These are phyloP conservation scores for Fusarium udum DNA, from an alignment of 2,329 filamentous ascomycete species.

Conservation along the genomic window DNA sequence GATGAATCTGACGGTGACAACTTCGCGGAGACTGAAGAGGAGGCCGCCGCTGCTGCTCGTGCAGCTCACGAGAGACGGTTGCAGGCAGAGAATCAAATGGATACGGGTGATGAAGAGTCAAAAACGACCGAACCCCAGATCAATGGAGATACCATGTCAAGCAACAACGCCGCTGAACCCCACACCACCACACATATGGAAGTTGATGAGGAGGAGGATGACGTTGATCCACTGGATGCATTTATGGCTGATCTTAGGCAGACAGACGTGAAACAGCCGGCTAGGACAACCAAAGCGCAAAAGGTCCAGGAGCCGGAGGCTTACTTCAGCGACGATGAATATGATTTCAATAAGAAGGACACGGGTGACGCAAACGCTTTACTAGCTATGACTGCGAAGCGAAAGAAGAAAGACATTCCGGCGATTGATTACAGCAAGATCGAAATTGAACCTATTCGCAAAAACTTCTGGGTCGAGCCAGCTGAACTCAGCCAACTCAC, in stretches of 20 bases:
- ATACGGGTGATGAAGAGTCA: constrained; percentile 51
- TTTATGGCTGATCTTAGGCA: constrained; percentile 83
- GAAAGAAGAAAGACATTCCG: constrained; percentile 96
- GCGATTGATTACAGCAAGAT: constrained; percentile 86
- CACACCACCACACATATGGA: constrained; percentile 61
- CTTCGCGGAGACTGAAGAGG: constrained; percentile 86
- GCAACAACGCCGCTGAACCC: constrained; percentile 36
- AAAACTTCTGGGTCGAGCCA: constrained; percentile 95
- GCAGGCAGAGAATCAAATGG: constrained; percentile 59
- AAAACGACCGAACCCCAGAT: constrained; percentile 43
- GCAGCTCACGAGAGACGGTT: constrained; percentile 84
- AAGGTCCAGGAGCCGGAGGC: constrained; percentile 78
- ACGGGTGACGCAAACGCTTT: constrained; percentile 58
- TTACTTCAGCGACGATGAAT: constrained; percentile 89
- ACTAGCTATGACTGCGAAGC: constrained; percentile 67
- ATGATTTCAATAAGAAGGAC: constrained; percentile 61
- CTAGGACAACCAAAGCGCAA: constrained; percentile 50
- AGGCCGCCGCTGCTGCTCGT: constrained; percentile 84
- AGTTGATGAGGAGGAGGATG: constrained; percentile 70
- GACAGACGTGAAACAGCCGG: constrained; percentile 59
- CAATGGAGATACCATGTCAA: constrained; percentile 41
- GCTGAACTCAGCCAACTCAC: constrained; percentile 83
- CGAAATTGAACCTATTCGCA: constrained; percentile 85
- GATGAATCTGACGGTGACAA: constrained; percentile 79
- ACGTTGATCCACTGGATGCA: constrained; percentile 91